Conservation (phyloP, 2,329 filamentous ascomycete genomes). For the Fusarium globosum region DNA sequence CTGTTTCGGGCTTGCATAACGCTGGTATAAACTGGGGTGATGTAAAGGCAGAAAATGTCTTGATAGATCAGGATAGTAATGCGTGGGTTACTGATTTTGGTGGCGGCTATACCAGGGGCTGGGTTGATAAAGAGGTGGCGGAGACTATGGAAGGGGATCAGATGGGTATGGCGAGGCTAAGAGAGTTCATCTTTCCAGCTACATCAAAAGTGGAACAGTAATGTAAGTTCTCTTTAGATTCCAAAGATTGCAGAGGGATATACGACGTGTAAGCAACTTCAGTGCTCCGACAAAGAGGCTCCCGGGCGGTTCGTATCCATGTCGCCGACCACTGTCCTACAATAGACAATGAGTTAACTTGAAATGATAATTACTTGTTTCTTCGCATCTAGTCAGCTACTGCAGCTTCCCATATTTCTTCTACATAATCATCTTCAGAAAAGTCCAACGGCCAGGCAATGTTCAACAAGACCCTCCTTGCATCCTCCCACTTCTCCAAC, state of each 20-base stretch:
- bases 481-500: background rate
- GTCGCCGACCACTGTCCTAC: no score
- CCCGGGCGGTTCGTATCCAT: no score
- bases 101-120: background rate
- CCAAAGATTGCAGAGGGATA: no score
- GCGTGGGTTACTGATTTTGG: slow-evolving; percentile 7
- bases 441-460: background rate
- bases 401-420: background rate
- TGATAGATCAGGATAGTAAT: background rate
- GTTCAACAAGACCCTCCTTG: background rate
- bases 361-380: no score
- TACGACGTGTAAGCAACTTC: no score
- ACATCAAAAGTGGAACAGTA: no score
- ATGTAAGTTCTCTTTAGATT: no score
- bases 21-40: background rate
- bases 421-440: background rate
- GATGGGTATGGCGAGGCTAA: background rate
- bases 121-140: background rate
- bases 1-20: background rate
- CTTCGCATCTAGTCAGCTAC: no score
- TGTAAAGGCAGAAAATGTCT: background rate
- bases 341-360: no score
- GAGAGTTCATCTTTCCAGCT: background rate
- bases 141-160: background rate
- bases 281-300: no score